Evolutionary conservation across 2,329 filamentous ascomycete genomes (phyloP).

Genomic region (Thielaviopsis euricoi): DNA sequence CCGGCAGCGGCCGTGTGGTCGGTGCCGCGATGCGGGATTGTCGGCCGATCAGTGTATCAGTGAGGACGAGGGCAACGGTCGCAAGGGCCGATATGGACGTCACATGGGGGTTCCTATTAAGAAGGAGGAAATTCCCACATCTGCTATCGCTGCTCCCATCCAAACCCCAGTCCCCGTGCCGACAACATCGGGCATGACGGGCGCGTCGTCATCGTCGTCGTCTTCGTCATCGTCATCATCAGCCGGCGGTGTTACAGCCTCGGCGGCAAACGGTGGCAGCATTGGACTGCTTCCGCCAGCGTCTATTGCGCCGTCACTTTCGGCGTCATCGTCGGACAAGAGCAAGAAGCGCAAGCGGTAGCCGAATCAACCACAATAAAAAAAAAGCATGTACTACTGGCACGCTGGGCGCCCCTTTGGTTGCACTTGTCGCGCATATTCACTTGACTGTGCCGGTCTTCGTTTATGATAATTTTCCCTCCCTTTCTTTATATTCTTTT

Average conservation of each 20-base stretch:
- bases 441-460: too few relatives aligned
- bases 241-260: constrained; percentile 1
- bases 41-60: constrained; percentile 87
- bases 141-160: constrained; percentile 18
- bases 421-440: background rate
- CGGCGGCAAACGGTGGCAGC: background rate
- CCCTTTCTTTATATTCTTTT: background rate
- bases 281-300: constrained; percentile 26
- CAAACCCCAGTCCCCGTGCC: constrained; percentile 10
- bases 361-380: background rate
- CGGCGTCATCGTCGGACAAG: constrained; percentile 29
- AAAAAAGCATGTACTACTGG: background rate
- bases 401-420: background rate
- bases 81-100: constrained; percentile 77
- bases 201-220: background rate
- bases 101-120: constrained; percentile 53
- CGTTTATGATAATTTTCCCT: background rate
- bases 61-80: constrained; percentile 93
- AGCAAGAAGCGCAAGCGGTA: constrained; percentile 47
- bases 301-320: constrained; percentile 22
- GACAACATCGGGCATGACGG: constrained; percentile 4
- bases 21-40: constrained; percentile 91
- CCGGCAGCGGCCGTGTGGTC: constrained; percentile 82
- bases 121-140: constrained; percentile 32
- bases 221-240: too few relatives aligned